These are phyloP conservation scores for Diaporthe aspalathi DNA, from an alignment of 2,329 filamentous ascomycete genomes.

Conservation along the genomic window DNA sequence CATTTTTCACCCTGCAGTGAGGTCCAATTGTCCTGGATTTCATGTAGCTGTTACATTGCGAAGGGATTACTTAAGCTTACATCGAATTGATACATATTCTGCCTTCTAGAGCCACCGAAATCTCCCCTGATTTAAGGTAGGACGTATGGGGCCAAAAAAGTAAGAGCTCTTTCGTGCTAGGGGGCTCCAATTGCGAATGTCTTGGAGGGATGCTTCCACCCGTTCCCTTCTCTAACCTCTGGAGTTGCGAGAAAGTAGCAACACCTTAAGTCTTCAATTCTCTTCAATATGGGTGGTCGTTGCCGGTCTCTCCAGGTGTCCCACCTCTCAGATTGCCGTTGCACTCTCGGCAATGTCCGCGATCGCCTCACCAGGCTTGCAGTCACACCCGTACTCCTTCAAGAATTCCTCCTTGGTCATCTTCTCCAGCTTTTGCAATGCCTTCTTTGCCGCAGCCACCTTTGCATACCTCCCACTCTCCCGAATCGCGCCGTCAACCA, in stretches of 20 bases:
- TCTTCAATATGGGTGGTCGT: slow-evolving; percentile 11
- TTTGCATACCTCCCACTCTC: slow-evolving; percentile 80
- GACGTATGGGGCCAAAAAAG: too few species aligned
- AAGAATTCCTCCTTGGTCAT: slow-evolving; percentile 69
- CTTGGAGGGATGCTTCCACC: neutral
- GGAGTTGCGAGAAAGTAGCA: neutral
- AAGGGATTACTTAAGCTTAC: neutral
- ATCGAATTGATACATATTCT: neutral
- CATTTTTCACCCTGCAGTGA: neutral
- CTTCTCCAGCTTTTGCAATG: slow-evolving; percentile 59
- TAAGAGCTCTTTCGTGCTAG: neutral
- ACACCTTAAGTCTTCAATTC: neutral
- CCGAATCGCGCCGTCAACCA: slow-evolving; percentile 71
- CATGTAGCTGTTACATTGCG: neutral
- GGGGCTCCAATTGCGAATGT: neutral
- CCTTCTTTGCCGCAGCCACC: slow-evolving; percentile 70
- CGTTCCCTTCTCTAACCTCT: neutral
- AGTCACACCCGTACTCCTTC: slow-evolving; percentile 72
- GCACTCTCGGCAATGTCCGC: slow-evolving; percentile 38
- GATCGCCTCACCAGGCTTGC: slow-evolving; percentile 50
- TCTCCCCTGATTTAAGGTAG: too few species aligned
- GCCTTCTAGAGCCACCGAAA: neutral
- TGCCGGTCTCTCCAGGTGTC: slow-evolving; percentile 16
- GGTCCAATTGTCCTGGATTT: too few species aligned
- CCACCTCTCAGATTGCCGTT: slow-evolving; percentile 34